phyloP scores from a whole-genome alignment of 805 yeast species.

The Cephaloascus fragrans region DNA sequence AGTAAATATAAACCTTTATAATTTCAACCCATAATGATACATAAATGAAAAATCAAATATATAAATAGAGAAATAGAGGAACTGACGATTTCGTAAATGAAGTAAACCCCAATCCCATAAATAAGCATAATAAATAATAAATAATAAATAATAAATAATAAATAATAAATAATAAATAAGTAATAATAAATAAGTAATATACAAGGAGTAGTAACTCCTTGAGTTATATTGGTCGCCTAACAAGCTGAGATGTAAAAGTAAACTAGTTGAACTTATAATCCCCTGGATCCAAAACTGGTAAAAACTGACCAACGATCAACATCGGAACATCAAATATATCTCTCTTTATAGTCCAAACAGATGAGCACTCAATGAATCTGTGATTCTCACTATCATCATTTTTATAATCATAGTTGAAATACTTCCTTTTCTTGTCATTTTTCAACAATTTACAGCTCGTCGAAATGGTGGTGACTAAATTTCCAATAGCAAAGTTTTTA shows the following conservation, averaged over 20 bases:
- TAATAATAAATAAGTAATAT: no score
- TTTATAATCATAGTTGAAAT: conserved; percentile 5
- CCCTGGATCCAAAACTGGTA: conserved; percentile 42
- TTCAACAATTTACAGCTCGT: conserved; percentile 33
- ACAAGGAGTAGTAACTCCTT: background rate
- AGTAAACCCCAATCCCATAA: background rate
- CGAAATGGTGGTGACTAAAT: conserved; percentile 39
- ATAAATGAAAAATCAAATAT: no score
- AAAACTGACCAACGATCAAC: conserved; percentile 73
- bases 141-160: no score
- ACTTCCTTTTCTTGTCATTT: conserved; percentile 12
- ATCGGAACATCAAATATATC: conserved; percentile 80
- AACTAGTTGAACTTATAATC: background rate
- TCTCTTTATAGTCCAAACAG: conserved; percentile 79
- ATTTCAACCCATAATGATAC: no score
- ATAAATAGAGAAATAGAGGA: no score
- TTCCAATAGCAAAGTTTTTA: conserved; percentile 64
- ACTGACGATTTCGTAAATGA: no score
- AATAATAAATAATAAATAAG: no score
- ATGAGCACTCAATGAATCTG: conserved; percentile 49
- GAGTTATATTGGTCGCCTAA: no score
- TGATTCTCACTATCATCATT: conserved; percentile 1
- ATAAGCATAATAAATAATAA: no score
- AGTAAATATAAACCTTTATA: no score
- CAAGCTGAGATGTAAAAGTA: no score